Evolutionary conservation across 805 yeast genomes (phyloP).

Genomic region (Metschnikowia noctiluminum): DNA sequence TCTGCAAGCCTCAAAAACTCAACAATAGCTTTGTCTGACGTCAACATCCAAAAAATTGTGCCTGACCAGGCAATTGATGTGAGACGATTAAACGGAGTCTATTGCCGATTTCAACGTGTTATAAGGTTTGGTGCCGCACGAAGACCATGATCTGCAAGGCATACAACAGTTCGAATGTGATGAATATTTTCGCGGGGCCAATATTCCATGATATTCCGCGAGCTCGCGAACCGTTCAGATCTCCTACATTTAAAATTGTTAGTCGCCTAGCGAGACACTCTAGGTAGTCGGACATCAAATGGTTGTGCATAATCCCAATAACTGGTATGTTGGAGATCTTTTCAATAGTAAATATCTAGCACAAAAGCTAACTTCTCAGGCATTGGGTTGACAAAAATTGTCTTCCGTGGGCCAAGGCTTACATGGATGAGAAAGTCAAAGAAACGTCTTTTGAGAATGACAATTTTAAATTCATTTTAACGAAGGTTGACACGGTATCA

Average conservation of each 20-base stretch:
- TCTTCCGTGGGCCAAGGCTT: constrained; percentile 57
- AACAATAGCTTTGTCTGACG: no score
- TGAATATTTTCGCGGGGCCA: not conserved
- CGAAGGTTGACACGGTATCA: constrained; percentile 38
- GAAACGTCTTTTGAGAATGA: constrained; percentile 27
- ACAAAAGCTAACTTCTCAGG: constrained; percentile 33
- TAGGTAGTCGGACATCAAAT: constrained; percentile 24
- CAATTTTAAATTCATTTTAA: constrained; percentile 26
- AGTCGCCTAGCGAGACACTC: no score
- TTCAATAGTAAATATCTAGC: not conserved
- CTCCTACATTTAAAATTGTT: not conserved
- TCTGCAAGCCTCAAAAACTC: no score
- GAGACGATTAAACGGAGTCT: no score
- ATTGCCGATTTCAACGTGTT: no score
- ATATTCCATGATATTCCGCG: constrained; percentile 7
- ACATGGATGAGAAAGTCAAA: constrained; percentile 41
- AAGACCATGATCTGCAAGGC: no score
- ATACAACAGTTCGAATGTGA: not conserved
- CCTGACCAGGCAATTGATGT: no score
- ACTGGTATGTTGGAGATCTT: constrained; percentile 44
- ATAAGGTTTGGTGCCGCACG: no score
- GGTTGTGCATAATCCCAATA: constrained; percentile 71
- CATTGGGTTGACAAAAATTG: constrained; percentile 74
- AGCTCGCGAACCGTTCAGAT: not conserved
- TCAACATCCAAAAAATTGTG: no score